phyloP scores from a whole-genome alignment of 1,284 basidiomycete species.

The Ustilago shanxiensis region DNA sequence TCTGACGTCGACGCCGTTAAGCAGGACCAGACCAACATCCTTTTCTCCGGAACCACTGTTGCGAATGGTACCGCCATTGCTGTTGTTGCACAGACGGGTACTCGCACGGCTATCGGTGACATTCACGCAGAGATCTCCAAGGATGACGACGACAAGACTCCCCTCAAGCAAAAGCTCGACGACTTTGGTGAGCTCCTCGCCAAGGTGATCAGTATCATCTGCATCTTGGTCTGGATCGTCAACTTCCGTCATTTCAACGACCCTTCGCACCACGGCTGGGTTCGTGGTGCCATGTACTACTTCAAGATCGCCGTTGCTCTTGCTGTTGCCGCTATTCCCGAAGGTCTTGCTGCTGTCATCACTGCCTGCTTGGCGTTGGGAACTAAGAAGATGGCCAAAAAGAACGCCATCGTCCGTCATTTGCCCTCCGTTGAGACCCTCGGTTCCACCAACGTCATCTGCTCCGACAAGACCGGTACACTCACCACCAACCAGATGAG shows the following conservation, averaged over 20 bases:
- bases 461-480: slow-evolving; percentile 70
- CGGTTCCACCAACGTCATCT: slow-evolving; percentile 69
- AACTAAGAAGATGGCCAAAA: slow-evolving; percentile 69
- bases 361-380: slow-evolving; percentile 69
- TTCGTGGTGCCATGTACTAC: slow-evolving; percentile 69
- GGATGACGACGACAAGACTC: slow-evolving; percentile 66
- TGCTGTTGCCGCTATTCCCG: slow-evolving; percentile 69
- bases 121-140: slow-evolving; percentile 67
- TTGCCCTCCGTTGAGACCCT: slow-evolving; percentile 68
- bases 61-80: slow-evolving; percentile 64
- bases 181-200: slow-evolving; percentile 69
- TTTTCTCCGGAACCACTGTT: slow-evolving; percentile 68
- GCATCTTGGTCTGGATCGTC: slow-evolving; percentile 69
- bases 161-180: slow-evolving; percentile 69
- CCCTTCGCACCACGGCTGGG: slow-evolving; percentile 67
- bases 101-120: slow-evolving; percentile 66
- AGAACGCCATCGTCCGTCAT: slow-evolving; percentile 69
- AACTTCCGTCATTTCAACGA: slow-evolving; percentile 69
- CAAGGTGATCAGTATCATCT: slow-evolving; percentile 68
- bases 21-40: slow-evolving; percentile 70
- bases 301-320: slow-evolving; percentile 70
- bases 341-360: slow-evolving; percentile 69
- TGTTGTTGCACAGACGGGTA: slow-evolving; percentile 63
- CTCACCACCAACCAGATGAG: slow-evolving; percentile 70
- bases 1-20: slow-evolving; percentile 62